Evolutionary conservation across 768 basidiomycete species (phyloP), one percentile per base, ranked within the genome.

Genomic region (Suillus bovinus): DNA sequence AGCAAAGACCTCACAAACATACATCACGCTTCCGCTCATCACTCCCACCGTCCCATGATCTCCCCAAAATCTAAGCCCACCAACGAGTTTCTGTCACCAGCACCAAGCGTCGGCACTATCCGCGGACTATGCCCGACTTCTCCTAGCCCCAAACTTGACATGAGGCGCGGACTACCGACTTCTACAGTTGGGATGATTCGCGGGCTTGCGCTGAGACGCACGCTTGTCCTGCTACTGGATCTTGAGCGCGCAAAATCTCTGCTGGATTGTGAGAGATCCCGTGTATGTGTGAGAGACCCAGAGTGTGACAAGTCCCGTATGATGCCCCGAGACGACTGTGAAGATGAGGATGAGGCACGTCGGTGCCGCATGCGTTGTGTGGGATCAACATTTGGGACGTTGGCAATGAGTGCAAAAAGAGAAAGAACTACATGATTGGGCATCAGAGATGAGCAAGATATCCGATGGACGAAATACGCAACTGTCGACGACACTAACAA

Each of bases 401-500:
- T 86, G 57, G 89, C 91, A 47, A 89, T 73, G 52, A 82, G 87
- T 0, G 91, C 92, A 70, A 94, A 94, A 31, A 90, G 76, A 3
- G 91, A 91, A 31, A 94, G 83, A 55, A 93, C 91, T 91, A 13
- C 20, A 20, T 31, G 63, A 44, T 27, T 36, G 16, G 66, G 17
- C 52, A n/a, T 63, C 24, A 31, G 22, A 61, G 46, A 27, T n/a
- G 27, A 54, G 27, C 38, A 14, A 39, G 7, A 39, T 31, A 31
- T 33, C 11, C 34, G 33, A 4, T 50, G 39, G 16, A 24, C 16
- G 16, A 54, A 39, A 34, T 5, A 78, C 86, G 63, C 68, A 93
- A n/a, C 92, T 86, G 70, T 94, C 92, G 27, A 91, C 90, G 62
- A 90, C 82, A 16, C 92, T 93, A 11, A 93, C 88, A n/a, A 94